Percentiles rank a stretch among this genome's conserved stretches.
Conservation (phyloP, 2,329 filamentous ascomycete genomes). For the Lizonia empirigonia region DNA sequence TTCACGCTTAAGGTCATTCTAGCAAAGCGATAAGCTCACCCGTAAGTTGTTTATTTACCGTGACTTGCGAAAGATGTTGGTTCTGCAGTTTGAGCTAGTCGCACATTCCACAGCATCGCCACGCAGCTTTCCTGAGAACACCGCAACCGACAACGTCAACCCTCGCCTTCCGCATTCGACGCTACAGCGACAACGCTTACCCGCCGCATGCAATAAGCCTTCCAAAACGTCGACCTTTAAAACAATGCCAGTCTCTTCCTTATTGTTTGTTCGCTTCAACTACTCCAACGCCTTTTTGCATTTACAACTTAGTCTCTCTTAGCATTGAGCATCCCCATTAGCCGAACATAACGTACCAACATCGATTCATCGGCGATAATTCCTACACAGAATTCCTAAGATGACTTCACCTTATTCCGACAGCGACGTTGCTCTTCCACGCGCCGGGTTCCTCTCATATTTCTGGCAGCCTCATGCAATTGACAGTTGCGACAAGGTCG, state of each 20-base stretch:
- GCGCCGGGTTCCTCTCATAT: constrained; percentile 21
- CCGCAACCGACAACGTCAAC: background rate
- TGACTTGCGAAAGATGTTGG: no score
- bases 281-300: background rate
- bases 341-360: constrained; percentile 3
- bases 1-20: no score
- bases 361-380: background rate
- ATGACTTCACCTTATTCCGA: constrained; percentile 12
- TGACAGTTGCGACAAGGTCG: background rate
- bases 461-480: constrained; percentile 10
- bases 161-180: background rate
- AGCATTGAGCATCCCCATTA: constrained; percentile 9
- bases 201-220: constrained; percentile 12
- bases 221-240: background rate
- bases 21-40: no score
- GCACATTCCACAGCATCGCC: background rate
- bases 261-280: background rate
- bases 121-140: background rate
- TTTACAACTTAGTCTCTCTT: background rate
- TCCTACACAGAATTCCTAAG: background rate
- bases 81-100: no score
- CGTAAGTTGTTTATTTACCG: no score
- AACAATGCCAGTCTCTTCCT: background rate
- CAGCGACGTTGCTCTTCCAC: constrained; percentile 16
- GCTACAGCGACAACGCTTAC: background rate